A percentile compares a stretch with the other conserved stretches of the same genome.
Evolutionary conservation across 2,329 filamentous ascomycete genomes (phyloP).

Genomic region (Botrytis medusae): DNA sequence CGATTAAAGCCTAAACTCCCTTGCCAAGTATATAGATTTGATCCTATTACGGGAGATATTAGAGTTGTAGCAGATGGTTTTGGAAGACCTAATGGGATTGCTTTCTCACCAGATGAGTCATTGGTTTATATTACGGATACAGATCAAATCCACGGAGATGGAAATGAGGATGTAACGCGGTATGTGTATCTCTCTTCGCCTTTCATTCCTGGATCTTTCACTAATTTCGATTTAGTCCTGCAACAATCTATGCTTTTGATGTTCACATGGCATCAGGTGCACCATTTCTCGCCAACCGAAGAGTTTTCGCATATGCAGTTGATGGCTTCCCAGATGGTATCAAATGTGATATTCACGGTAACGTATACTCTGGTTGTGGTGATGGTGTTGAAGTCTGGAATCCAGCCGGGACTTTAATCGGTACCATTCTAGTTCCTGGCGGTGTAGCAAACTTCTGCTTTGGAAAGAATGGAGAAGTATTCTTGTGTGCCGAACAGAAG

Average conservation of each 20-base stretch:
- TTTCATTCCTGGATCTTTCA: not conserved
- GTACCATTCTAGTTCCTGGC: constrained; percentile 45
- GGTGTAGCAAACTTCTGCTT: constrained; percentile 38
- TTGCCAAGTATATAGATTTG: constrained; percentile 59
- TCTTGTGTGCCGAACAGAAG: constrained; percentile 34
- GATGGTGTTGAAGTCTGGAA: constrained; percentile 57
- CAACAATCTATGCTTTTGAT: constrained; percentile 32
- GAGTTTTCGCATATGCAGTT: constrained; percentile 56
- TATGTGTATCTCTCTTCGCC: constrained; percentile 24
- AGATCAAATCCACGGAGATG: constrained; percentile 40
- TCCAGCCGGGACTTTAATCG: constrained; percentile 49
- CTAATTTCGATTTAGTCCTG: constrained; percentile 1
- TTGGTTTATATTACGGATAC: constrained; percentile 59
- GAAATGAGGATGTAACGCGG: constrained; percentile 24
- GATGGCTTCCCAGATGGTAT: constrained; percentile 60
- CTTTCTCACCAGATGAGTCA: constrained; percentile 54
- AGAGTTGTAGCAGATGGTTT: constrained; percentile 59
- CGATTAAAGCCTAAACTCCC: constrained; percentile 52
- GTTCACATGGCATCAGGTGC: constrained; percentile 23
- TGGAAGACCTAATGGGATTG: constrained; percentile 55
- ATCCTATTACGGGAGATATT: constrained; percentile 50
- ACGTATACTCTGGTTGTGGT: constrained; percentile 55
- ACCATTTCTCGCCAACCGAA: constrained; percentile 31
- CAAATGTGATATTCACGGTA: constrained; percentile 53
- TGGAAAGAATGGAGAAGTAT: constrained; percentile 35